Evolutionary conservation across 2,329 filamentous ascomycete genomes (phyloP), one percentile per base, ranked within the genome.

Genomic region (Fusarium duplospermum): DNA sequence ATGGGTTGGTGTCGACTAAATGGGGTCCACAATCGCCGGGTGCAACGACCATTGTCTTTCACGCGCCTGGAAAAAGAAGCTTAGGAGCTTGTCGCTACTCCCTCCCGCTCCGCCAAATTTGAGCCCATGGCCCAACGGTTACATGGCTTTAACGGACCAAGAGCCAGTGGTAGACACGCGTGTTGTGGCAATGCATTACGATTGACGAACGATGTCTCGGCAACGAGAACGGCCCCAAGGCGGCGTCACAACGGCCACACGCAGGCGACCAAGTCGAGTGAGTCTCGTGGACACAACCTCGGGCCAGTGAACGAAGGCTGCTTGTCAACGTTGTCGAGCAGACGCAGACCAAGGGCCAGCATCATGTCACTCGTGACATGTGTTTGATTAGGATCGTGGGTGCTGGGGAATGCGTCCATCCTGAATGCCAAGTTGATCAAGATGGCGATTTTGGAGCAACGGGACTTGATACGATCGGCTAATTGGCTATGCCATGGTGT

Each of bases 121-220:
- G 31, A 20, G 31, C 45, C 58, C 50, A 64, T 47, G 20, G 31
- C 31, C 47, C 29, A 20, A 66, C 45, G 47, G 31, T 40, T 22
- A 33, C 62, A 20, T 36, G 59, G 47, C 18, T 24, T 62, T 13
- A 33, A 62, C 20, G n/a, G 42, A 54, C 54, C 59, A 68, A 56
- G 56, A 60, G 29, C 76, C 76, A 77, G 65, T 73, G 56, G 56
- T 58, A 38, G 42, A 63, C 31, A 66, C 62, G 72, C 74, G 75
- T 78, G 76, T 64, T 33, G 59, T 31, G 31, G 63, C 57, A 52
- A 61, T 59, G 57, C 63, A 27, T 69, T 66, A n/a, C 67, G 60
- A 78, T 78, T 78, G 73, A 78, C 62, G 73, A 75, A 47, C 24
- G 50, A 35, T 58, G 54, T 45, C 63, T 59, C 62, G 45, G 67